Evolutionary conservation across 2,329 filamentous ascomycete genomes (phyloP), one percentile per base, ranked within the genome.

Genomic region (Diaporthe ilicicola): DNA sequence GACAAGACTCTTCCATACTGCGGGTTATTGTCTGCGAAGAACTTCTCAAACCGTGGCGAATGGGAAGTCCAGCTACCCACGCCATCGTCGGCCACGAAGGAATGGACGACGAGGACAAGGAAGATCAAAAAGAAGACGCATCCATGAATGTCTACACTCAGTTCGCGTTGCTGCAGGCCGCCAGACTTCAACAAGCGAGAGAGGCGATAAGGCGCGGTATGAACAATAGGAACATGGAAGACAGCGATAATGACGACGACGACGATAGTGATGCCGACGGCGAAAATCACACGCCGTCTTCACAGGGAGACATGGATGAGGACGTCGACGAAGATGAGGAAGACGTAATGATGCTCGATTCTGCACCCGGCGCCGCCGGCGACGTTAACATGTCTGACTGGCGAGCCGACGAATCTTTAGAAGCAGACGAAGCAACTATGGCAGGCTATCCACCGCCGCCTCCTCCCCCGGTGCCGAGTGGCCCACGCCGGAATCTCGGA

Each of bases 11-110:
- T 73, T 87, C 93, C 72, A 90, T 98, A 22, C 84, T 99, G 53
- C 89, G 94, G 46, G 91, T 90, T 65, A 90, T 92, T 8, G 90
- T 99, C 48, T 99, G 96, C 77, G 94, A 98, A 79, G 94, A 99
- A 80, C 88, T 98, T 77, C 89, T 99, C 72, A 92, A 91, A 75
- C 89, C 93, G 1, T 99, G 96, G 96, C 89, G 91, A 39, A 89
- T 92, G 74, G 96, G 96, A 7, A 98, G 96, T 78, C 88, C 90
- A 69, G 96, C 92, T 8, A 91, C 88, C 54, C 95, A 98, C 79
- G 92, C 90, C 24, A 88, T 90, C 73, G 91, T 96, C 73, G 94
- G 93, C 17, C 89, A 90, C 78, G 89, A 91, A 74, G 94, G 94
- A 12, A 91, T 97, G 29, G 92, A 96, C 78, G 94, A 97, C 77